Evolutionary conservation across 2,329 filamentous ascomycete genomes (phyloP), one percentile per base, ranked within the genome.

Genomic region (Xylariaceae sp.): DNA sequence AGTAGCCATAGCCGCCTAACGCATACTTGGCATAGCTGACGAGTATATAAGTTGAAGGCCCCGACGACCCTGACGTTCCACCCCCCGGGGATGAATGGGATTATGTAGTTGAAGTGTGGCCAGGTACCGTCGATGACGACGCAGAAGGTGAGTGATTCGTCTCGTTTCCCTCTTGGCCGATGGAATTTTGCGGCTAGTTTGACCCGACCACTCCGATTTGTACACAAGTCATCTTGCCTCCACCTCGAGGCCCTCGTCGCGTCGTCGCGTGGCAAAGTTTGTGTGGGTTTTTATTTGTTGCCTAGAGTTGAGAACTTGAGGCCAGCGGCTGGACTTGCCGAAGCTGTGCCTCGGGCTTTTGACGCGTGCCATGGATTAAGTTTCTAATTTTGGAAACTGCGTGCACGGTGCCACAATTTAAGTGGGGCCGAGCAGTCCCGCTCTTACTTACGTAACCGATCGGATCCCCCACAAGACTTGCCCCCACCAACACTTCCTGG

Each of bases 51-150:
- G 49, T 15, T 13, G 47, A 41, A 10, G 48, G 16, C 39, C 39
- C 26, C 53, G 46, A 34, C 10, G n/a, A 16, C 10, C 5, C 44
- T 30, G 36, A 10, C 5, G n/a, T 19, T 6, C 13, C 6, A 15
- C 12, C 43, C 6, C 21, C 19, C 15, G 49, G 26, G 2, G 52
- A 41, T 10, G 43, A 59, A 8, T 67, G 65, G 65, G 60, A 64
- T 21, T 67, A 65, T 30, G 61, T 54, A n/a, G 53, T 66, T n/a
- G 61, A 66, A 47, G 65, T 66, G 0, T 61, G 55, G 59, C 65
- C 64, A 22, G 59, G 53, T 42, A 15, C 57, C 44, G 21, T 10
- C 21, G 61, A 63, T 22, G 37, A 50, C 39, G 39, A 53, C 40
- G 21, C 47, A 44, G 42, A 36, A 52, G 47, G 65, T 63, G 51